phyloP scores from a whole-genome alignment of 129 eudicot genomes.

The Arctium minus region DNA sequence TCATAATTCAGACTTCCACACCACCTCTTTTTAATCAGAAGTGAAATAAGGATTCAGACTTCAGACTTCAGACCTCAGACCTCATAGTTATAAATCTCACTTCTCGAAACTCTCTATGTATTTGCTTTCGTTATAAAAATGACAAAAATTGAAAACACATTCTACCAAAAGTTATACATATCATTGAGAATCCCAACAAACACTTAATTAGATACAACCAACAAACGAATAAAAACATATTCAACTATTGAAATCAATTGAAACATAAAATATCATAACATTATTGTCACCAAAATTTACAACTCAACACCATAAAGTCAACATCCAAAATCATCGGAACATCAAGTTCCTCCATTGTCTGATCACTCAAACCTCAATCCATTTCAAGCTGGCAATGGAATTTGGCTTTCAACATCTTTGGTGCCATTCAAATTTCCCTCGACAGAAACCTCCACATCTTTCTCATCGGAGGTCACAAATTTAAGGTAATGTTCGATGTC shows the following conservation, averaged over 20 bases:
- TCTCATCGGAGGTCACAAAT: slow-evolving; percentile 33
- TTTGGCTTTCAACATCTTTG: slow-evolving; percentile 29
- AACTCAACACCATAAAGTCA: slow-evolving; percentile 11
- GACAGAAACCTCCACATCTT: slow-evolving; percentile 20
- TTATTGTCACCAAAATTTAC: background rate
- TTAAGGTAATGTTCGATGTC: slow-evolving; percentile 54
- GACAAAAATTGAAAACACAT: too few relatives aligned
- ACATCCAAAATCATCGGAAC: slow-evolving; percentile 34
- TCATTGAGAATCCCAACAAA: too few relatives aligned
- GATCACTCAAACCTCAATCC: background rate
- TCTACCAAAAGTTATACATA: too few relatives aligned
- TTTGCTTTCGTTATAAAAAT: too few relatives aligned
- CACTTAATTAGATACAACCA: background rate
- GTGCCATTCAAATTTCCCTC: background rate
- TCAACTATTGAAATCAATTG: background rate
- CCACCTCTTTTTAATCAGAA: too few relatives aligned
- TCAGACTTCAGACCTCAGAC: too few relatives aligned
- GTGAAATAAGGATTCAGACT: too few relatives aligned
- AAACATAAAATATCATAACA: background rate
- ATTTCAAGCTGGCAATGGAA: slow-evolving; percentile 10
- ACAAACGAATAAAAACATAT: background rate
- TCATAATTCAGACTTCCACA: too few relatives aligned
- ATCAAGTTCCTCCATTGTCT: slow-evolving; percentile 21
- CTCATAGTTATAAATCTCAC: too few relatives aligned
- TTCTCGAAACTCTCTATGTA: too few relatives aligned